A percentile compares a stretch with the other conserved stretches of the same genome.
These are phyloP conservation scores for Cordyceps tenuipes DNA, from an alignment of 2,329 filamentous ascomycete genomes.

Conservation along the genomic window DNA sequence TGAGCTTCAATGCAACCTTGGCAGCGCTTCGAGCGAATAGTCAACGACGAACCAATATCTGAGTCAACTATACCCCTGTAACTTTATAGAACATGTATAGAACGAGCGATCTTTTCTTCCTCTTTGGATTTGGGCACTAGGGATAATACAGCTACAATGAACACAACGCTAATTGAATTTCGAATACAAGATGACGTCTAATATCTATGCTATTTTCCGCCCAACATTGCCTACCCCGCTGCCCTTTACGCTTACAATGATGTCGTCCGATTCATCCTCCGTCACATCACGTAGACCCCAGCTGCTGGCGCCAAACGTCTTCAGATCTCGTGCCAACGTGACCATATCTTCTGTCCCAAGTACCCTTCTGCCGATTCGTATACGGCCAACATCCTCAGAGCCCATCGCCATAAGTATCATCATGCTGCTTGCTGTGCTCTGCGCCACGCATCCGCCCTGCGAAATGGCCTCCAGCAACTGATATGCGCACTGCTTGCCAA, in stretches of 20 bases:
- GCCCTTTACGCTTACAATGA: slow-evolving; percentile 87
- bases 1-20: slow-evolving; percentile 46
- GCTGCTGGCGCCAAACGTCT: slow-evolving; percentile 78
- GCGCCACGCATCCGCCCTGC: slow-evolving; percentile 73
- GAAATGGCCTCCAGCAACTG: slow-evolving; percentile 79
- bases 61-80: slow-evolving; percentile 13
- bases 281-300: slow-evolving; percentile 79
- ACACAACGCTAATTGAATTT: slow-evolving; percentile 14
- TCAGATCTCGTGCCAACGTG: slow-evolving; percentile 73
- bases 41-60: slow-evolving; percentile 27
- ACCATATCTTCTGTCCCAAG: slow-evolving; percentile 74
- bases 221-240: slow-evolving; percentile 91
- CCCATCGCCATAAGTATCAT: slow-evolving; percentile 96
- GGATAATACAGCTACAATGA: slow-evolving; percentile 4
- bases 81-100: slow-evolving; percentile 15
- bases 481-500: slow-evolving; percentile 80
- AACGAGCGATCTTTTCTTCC: not conserved
- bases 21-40: slow-evolving; percentile 39
- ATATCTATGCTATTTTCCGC: slow-evolving; percentile 66
- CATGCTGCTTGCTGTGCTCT: slow-evolving; percentile 63
- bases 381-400: slow-evolving; percentile 83
- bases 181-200: slow-evolving; percentile 13
- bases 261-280: slow-evolving; percentile 58
- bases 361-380: slow-evolving; percentile 74
- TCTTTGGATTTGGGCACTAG: not conserved